Evolutionary conservation across 345 rosid genomes (phyloP), one percentile per base, ranked within the genome.

Genomic region (Fremontodendron californicum): DNA sequence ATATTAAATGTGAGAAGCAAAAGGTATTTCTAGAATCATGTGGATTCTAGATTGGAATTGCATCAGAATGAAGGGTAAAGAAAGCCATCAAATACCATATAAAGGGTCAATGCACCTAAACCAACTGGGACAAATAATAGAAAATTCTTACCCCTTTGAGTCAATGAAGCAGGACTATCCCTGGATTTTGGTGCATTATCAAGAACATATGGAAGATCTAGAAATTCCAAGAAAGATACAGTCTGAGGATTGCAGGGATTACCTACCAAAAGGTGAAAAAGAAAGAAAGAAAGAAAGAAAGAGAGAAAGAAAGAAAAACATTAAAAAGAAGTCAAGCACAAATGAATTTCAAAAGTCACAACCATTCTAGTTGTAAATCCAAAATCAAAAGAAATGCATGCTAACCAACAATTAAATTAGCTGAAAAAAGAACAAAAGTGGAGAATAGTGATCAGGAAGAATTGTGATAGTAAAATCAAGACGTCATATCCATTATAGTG

Each of bases 141-240:
- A 60, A 48, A 51, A 40, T 3, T n/a, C 16, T 68, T 84, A 90
- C 98, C 94, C 75, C 54, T 79, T 18, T 80, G 81, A 88, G 77
- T 75, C 12, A 46, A 69, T 12, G 85, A 73, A 66, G 85, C 79
- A 74, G 81, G 78, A 79, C 58, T 74, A 35, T 46, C 84, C 62
- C 82, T 84, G 51, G 89, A 84, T 65, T 83, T 84, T 35, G 85
- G 76, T 71, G 80, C 75, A 74, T 79, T 64, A 82, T 92, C 94
- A 78, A 93, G 96, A 46, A 93, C 87, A 86, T 92, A 88, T 21
- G 98, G 91, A 62, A 93, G 95, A 75, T 85, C 98, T 76, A 96
- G 87, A 68, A 96, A 84, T 83, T 89, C 89, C 87, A 96, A 79
- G 71, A 91, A 85, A 37, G 94, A 86, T 68, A 85, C 78, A 8